Conservation (phyloP, 345 rosid genomes). For the Acer negundo region DNA sequence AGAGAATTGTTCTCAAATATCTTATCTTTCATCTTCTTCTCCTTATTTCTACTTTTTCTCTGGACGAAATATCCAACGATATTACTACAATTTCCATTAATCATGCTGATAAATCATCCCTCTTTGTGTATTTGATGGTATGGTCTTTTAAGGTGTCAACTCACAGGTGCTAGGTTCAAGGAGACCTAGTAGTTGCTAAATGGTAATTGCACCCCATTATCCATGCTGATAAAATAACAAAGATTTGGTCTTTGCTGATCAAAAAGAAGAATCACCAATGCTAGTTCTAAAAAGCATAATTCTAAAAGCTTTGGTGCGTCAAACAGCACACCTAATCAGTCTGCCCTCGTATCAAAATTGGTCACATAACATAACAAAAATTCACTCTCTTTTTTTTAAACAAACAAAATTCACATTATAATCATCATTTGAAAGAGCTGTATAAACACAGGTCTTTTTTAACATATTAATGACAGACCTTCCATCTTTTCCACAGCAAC, state of each 20-base stretch:
- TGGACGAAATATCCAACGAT: neutral
- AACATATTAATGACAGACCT: conserved; percentile 42
- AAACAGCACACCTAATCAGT: neutral
- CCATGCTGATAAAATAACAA: neutral
- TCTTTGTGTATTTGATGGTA: neutral
- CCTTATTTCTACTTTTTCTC: neutral
- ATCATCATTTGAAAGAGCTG: neutral
- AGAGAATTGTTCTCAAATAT: neutral
- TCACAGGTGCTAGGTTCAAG: neutral
- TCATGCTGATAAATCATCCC: neutral
- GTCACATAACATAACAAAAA: neutral
- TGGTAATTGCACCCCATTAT: neutral
- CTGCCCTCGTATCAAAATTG: neutral
- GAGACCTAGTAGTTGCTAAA: neutral
- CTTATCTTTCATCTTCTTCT: neutral
- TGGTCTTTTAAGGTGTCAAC: neutral
- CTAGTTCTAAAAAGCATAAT: neutral
- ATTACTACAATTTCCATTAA: neutral
- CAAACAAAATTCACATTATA: neutral
- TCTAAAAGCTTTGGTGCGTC: neutral
- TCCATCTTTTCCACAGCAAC: conserved; percentile 65
- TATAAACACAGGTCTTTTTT: neutral
- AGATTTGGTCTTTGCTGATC: neutral
- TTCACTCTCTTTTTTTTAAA: too few relatives aligned
- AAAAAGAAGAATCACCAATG: neutral